Percentiles rank a stretch among this genome's conserved stretches.
These are phyloP conservation scores for Iberis amara DNA, from an alignment of 441 rosid genomes.

Conservation along the genomic window DNA sequence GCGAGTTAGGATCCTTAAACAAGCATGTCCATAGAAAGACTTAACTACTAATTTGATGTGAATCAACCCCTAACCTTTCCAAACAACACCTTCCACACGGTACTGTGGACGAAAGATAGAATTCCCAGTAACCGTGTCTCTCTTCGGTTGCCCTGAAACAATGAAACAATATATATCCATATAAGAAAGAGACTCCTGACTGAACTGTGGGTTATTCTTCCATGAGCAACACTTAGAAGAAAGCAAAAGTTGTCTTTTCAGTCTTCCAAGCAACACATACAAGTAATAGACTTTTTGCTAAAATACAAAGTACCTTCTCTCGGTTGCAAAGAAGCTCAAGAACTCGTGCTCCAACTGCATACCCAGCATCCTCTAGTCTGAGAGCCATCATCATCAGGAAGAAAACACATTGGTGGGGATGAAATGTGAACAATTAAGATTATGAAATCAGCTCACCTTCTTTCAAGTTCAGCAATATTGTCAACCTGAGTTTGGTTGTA, in stretches of 20 bases:
- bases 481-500: constrained; percentile 94
- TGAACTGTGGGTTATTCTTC: not conserved
- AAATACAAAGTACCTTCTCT: constrained; percentile 50
- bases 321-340: constrained; percentile 90
- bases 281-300: not conserved
- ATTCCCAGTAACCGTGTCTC: constrained; percentile 91
- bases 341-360: constrained; percentile 83
- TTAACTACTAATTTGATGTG: not conserved
- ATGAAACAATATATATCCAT: constrained; percentile 4
- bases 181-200: not conserved
- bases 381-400: constrained; percentile 23
- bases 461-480: constrained; percentile 84
- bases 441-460: constrained; percentile 44
- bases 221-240: not conserved
- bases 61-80: constrained; percentile 57
- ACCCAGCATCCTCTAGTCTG: constrained; percentile 97
- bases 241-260: not conserved
- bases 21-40: not conserved
- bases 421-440: constrained; percentile 1
- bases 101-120: constrained; percentile 87
- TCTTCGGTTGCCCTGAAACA: constrained; percentile 82
- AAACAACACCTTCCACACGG: constrained; percentile 94
- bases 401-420: constrained; percentile 4
- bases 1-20: constrained; percentile 12
- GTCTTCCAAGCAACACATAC: not conserved